Percentiles rank a stretch among this genome's conserved stretches.
Evolutionary conservation across 768 basidiomycete species (phyloP).

Genomic region (Tylopilus rubrobrunneus): DNA sequence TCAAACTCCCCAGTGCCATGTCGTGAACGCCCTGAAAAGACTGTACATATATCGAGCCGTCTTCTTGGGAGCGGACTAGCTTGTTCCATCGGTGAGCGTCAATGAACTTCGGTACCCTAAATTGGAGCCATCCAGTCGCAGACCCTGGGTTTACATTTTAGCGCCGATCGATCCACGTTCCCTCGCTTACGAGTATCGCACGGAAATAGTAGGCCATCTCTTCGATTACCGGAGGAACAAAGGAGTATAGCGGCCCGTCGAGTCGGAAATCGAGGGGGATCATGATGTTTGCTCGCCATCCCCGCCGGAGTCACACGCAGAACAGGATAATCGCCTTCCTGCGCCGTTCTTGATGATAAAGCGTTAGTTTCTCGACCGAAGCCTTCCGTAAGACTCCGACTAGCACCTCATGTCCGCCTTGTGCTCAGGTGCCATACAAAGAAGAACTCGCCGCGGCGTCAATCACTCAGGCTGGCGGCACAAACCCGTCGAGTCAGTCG

Average conservation of each 20-base stretch:
- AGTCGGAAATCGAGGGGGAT: not conserved
- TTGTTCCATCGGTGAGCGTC: too few species aligned
- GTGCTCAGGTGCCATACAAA: not conserved
- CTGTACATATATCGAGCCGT: too few species aligned
- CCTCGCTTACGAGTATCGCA: not conserved
- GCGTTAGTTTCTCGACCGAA: not conserved
- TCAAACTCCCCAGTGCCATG: too few species aligned
- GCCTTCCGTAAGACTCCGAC: not conserved
- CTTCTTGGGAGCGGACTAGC: too few species aligned
- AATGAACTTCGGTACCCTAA: too few species aligned
- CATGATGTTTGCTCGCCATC: not conserved
- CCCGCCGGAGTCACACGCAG: not conserved
- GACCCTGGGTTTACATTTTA: not conserved
- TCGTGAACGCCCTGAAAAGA: too few species aligned
- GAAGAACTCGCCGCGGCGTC: not conserved
- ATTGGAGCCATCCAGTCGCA: too few species aligned
- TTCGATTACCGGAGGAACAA: not conserved
- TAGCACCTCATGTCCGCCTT: not conserved
- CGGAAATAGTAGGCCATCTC: not conserved
- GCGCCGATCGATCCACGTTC: slow-evolving; percentile 3
- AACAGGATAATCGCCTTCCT: not conserved
- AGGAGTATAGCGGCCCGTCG: not conserved
- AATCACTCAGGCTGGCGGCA: not conserved
- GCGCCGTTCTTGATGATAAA: not conserved
- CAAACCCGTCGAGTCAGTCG: too few species aligned